These are phyloP conservation scores for Penicillium parvum DNA, from an alignment of 495 filamentous ascomycete genomes.

Conservation along the genomic window DNA sequence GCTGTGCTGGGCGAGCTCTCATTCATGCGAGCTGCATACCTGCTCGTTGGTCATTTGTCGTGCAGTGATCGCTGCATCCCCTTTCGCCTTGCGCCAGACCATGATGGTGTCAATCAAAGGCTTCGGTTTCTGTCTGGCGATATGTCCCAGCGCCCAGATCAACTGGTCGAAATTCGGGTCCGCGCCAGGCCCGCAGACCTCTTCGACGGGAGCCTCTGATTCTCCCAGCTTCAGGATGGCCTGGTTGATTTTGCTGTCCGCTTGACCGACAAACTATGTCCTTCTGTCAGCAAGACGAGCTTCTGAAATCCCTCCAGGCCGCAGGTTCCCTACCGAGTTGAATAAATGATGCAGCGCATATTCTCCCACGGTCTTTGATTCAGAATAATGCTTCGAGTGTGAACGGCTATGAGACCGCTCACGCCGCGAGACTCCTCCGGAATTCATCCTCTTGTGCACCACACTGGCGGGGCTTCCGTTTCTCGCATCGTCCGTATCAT, in stretches of 20 bases:
- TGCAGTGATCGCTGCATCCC: conserved; percentile 69
- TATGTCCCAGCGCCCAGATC: conserved; percentile 87
- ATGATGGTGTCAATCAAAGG: conserved; percentile 96
- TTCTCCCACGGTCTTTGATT: conserved; percentile 88
- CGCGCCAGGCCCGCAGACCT: conserved; percentile 81
- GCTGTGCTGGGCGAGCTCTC: too few species aligned
- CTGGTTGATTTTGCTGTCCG: conserved; percentile 88
- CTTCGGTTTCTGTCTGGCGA: conserved; percentile 89
- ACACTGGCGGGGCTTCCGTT: conserved; percentile 23
- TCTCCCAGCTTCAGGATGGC: conserved; percentile 71
- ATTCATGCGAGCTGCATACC: conserved; percentile 43
- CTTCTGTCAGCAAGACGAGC: conserved; percentile 12
- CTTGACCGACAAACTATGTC: conserved; percentile 61
- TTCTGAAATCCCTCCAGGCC: background rate
- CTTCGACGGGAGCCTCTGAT: conserved; percentile 75
- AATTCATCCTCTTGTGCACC: conserved; percentile 37
- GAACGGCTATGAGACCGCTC: conserved; percentile 76
- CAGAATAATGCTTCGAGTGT: conserved; percentile 71
- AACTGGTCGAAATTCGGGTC: conserved; percentile 94
- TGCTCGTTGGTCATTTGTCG: conserved; percentile 58
- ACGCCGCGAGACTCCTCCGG: conserved; percentile 59
- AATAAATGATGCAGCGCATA: conserved; percentile 96
- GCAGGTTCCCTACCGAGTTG: conserved; percentile 61
- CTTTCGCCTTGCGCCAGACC: conserved; percentile 93
- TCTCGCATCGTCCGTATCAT: conserved; percentile 24